phyloP scores from a whole-genome alignment of 257 asterid species.

The Oldenlandia corymbosa region DNA sequence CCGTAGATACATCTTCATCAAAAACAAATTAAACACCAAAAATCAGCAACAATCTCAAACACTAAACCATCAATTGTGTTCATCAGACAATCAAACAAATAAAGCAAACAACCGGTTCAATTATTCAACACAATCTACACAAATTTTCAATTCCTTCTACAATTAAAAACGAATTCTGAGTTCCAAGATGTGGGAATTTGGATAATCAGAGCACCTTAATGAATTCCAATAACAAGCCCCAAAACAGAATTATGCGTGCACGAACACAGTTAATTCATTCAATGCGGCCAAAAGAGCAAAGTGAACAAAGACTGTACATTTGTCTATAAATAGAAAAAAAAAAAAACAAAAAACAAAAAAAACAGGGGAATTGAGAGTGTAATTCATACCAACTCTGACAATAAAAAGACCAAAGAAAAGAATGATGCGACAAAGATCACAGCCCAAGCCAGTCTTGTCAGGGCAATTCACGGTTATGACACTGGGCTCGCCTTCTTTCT shows the following conservation, averaged over 20 bases:
- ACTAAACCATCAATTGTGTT: neutral
- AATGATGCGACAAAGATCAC: slow-evolving; percentile 83
- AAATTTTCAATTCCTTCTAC: too few species aligned
- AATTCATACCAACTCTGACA: slow-evolving; percentile 57
- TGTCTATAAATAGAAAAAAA: too few species aligned
- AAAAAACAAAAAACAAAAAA: neutral
- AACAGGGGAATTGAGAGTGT: neutral
- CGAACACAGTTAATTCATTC: too few species aligned
- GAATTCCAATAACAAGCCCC: neutral
- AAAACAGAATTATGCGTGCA: neutral
- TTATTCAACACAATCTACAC: too few species aligned
- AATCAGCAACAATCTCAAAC: neutral
- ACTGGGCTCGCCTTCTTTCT: slow-evolving; percentile 63
- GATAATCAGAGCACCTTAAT: neutral
- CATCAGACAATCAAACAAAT: neutral
- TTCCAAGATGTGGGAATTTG: too few species aligned
- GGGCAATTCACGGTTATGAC: slow-evolving; percentile 85
- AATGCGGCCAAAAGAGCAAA: neutral
- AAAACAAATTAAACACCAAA: neutral
- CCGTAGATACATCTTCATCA: slow-evolving; percentile 71
- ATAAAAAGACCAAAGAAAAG: slow-evolving; percentile 77
- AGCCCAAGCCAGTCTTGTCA: slow-evolving; percentile 84
- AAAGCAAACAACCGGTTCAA: too few species aligned
- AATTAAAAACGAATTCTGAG: neutral
- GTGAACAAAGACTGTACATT: too few species aligned